Conservation (phyloP, 2,329 filamentous ascomycete genomes). For the Ophiostoma angusticollis region DNA sequence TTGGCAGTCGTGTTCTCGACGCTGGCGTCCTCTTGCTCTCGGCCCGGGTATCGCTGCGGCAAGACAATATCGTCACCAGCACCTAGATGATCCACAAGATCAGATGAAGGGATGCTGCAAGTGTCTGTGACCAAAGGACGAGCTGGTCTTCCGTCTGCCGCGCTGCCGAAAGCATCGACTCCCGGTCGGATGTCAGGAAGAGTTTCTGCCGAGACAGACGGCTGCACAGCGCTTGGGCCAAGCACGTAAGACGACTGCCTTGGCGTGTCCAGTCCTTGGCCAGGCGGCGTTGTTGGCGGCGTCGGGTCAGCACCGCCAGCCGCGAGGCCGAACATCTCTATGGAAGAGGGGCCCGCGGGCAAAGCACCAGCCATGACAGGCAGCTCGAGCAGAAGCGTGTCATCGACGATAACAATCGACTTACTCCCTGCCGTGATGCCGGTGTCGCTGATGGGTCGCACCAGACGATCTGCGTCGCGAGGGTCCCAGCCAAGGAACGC, state of each 20-base stretch:
- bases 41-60: conserved; percentile 21
- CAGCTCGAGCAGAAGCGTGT: conserved; percentile 40
- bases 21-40: conserved; percentile 9
- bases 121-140: background rate
- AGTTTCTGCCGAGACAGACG: conserved; percentile 25
- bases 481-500: conserved; percentile 11
- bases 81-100: conserved; percentile 16
- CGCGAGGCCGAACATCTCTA: conserved; percentile 38
- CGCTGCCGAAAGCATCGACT: conserved; percentile 25
- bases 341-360: conserved; percentile 30
- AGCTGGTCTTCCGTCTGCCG: background rate
- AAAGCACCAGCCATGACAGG: conserved; percentile 39
- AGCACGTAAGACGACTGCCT: conserved; percentile 43
- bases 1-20: background rate
- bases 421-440: conserved; percentile 69
- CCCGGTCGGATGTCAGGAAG: conserved; percentile 37
- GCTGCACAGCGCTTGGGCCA: conserved; percentile 30
- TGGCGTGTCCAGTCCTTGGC: conserved; percentile 30
- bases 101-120: background rate
- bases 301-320: conserved; percentile 41
- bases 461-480: background rate
- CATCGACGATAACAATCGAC: conserved; percentile 79
- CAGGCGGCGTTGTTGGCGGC: conserved; percentile 48
- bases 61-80: conserved; percentile 19
- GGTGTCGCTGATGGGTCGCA: conserved; percentile 37